A percentile compares a stretch with the other conserved stretches of the same genome.
phyloP scores from a whole-genome alignment of 1,139 yeast species.

The Debaryomyces psychrophilus region DNA sequence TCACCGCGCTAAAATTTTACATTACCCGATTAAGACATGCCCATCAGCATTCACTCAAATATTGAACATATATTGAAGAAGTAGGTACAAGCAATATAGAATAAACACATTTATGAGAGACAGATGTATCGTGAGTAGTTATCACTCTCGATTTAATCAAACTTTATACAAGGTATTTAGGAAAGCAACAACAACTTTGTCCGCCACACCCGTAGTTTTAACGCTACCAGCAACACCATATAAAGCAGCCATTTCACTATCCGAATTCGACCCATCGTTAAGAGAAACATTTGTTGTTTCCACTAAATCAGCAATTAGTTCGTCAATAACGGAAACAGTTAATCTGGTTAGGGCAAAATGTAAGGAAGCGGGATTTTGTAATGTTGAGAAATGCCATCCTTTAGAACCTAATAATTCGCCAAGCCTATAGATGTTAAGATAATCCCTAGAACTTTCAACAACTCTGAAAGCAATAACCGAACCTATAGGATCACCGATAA shows the following conservation, averaged over 20 bases:
- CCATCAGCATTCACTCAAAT: background rate
- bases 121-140: background rate
- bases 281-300: slow-evolving; percentile 40
- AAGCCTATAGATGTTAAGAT: slow-evolving; percentile 69
- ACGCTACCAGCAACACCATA: slow-evolving; percentile 96
- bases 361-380: slow-evolving; percentile 88
- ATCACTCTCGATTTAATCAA: slow-evolving; percentile 10
- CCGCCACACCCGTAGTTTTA: slow-evolving; percentile 83
- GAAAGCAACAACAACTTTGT: slow-evolving; percentile 73
- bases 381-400: slow-evolving; percentile 90
- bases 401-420: slow-evolving; percentile 66
- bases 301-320: slow-evolving; percentile 60
- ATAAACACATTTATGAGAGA: no score
- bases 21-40: slow-evolving; percentile 13
- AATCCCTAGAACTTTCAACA: slow-evolving; percentile 22
- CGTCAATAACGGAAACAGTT: slow-evolving; percentile 64
- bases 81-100: background rate
- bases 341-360: slow-evolving; percentile 86
- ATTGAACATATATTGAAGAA: background rate
- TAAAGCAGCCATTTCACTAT: slow-evolving; percentile 76
- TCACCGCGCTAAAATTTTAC: slow-evolving; percentile 15
- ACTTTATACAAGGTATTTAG: slow-evolving; percentile 74
- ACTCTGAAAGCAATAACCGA: slow-evolving; percentile 83
- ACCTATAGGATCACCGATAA: slow-evolving; percentile 83
- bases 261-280: slow-evolving; percentile 27